These are phyloP conservation scores for Biscutella laevigata DNA, from an alignment of 441 rosid genomes.

Conservation along the genomic window DNA sequence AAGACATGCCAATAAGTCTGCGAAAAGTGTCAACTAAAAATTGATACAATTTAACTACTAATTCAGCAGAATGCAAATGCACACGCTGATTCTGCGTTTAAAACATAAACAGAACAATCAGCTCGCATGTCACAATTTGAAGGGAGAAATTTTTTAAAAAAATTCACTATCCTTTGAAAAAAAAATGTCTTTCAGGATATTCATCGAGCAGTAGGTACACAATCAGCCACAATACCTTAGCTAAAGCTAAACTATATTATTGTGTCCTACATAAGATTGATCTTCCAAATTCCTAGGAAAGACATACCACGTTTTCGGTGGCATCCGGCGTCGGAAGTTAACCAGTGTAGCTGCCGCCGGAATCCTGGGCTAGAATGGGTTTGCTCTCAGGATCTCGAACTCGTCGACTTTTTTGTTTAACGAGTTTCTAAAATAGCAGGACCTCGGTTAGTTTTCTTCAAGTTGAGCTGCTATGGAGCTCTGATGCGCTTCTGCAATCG, in stretches of 20 bases:
- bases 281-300: background rate
- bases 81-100: background rate
- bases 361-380: background rate
- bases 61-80: background rate
- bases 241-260: background rate
- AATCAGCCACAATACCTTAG: background rate
- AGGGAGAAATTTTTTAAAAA: no score
- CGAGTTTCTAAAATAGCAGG: background rate
- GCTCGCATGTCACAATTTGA: background rate
- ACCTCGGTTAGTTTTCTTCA: background rate
- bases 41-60: background rate
- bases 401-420: background rate
- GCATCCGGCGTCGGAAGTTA: background rate
- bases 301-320: background rate
- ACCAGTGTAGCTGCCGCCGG: background rate
- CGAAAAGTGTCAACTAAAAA: background rate
- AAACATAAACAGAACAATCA: background rate
- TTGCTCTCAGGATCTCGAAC: background rate
- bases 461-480: background rate
- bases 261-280: background rate
- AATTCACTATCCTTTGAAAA: background rate
- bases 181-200: background rate
- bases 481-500: background rate
- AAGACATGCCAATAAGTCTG: background rate
- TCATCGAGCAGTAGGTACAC: background rate